A percentile compares a stretch with the other conserved stretches of the same genome.
Evolutionary conservation across 192 early-diverging fungal species (phyloP).

Genomic region (Coemansia sp.): DNA sequence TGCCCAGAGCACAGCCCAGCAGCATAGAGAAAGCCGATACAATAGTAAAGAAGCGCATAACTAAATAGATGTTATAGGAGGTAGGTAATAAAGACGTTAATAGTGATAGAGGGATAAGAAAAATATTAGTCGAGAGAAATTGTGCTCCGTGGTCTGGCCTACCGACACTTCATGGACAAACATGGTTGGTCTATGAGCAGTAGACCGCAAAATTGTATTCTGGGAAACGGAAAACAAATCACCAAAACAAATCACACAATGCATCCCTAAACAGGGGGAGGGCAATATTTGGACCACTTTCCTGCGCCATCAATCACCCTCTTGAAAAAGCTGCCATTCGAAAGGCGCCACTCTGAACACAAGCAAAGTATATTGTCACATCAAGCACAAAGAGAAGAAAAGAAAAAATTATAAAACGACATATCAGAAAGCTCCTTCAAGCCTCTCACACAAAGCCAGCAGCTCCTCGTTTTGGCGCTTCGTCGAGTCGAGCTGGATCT

Average conservation of each 20-base stretch:
- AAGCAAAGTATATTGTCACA: conserved; percentile 4
- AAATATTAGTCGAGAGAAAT: neutral
- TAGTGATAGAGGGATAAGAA: neutral
- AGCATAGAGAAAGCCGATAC: neutral
- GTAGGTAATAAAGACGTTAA: neutral
- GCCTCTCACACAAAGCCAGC: conserved; percentile 29
- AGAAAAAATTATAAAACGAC: neutral
- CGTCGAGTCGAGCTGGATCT: conserved; percentile 44
- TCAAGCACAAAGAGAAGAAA: neutral
- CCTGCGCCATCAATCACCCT: neutral
- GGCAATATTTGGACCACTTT: neutral
- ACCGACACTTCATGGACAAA: neutral
- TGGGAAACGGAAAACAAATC: neutral
- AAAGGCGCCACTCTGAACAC: no score
- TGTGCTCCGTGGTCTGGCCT: neutral
- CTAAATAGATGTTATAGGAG: neutral
- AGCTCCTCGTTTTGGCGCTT: conserved; percentile 52
- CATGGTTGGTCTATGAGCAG: neutral
- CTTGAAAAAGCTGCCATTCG: neutral
- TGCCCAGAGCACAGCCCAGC: conserved; percentile 10
- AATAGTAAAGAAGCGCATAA: conserved; percentile 16
- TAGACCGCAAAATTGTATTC: neutral
- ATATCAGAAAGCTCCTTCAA: neutral
- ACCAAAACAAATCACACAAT: neutral
- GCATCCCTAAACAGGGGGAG: neutral